Conservation (phyloP, 164 flowering plant genomes). For the Hamamelis virginiana region DNA sequence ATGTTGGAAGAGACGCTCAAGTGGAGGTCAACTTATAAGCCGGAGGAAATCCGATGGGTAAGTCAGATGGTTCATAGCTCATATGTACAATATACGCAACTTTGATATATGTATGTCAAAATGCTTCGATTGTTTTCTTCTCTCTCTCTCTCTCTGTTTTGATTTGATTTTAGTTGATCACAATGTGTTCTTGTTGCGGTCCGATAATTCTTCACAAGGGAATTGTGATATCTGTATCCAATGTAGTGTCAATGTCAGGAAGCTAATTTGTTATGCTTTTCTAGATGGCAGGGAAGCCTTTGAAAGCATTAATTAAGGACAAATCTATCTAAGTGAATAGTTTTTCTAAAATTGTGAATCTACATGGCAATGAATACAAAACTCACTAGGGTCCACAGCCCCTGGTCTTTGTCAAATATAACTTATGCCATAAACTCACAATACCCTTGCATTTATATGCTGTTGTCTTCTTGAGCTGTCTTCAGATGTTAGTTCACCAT, state of each 20-base stretch:
- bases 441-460: background rate
- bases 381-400: background rate
- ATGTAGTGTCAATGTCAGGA: too few species aligned
- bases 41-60: slow-evolving; percentile 98
- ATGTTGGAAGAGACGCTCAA: slow-evolving; percentile 87
- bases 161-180: background rate
- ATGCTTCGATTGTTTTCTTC: background rate
- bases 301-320: too few species aligned
- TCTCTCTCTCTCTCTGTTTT: background rate
- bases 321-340: too few species aligned
- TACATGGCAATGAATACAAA: background rate
- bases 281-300: too few species aligned
- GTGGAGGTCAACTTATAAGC: slow-evolving; percentile 85
- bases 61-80: slow-evolving; percentile 1
- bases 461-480: background rate
- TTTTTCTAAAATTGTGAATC: background rate
- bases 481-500: background rate
- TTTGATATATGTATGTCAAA: background rate
- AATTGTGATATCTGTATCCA: background rate
- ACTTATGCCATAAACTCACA: background rate
- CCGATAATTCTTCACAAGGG: background rate
- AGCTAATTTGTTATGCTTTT: too few species aligned
- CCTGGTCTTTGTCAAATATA: too few species aligned
- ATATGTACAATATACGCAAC: background rate
- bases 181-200: too few species aligned